Evolutionary conservation across 2,329 filamentous ascomycete genomes (phyloP).

Genomic region (Paecilomyces dactylethromorphus): DNA sequence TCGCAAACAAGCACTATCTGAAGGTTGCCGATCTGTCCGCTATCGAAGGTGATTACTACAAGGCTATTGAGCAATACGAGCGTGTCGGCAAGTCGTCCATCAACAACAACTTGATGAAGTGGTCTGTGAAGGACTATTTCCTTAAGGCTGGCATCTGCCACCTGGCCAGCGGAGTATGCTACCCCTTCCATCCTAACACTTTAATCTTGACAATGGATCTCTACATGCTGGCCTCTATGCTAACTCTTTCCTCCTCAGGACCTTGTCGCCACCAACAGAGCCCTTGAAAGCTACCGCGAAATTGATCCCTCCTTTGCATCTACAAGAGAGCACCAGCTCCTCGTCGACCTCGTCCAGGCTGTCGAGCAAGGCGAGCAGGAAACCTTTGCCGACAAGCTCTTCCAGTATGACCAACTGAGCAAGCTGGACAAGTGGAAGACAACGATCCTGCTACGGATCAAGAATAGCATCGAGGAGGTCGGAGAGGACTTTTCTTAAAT

Average conservation of each 20-base stretch:
- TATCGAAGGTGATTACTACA: slow-evolving; percentile 75
- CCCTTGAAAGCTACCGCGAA: slow-evolving; percentile 75
- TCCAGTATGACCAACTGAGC: slow-evolving; percentile 84
- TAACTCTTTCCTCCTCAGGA: slow-evolving; percentile 44
- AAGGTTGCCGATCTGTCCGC: slow-evolving; percentile 87
- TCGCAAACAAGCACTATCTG: slow-evolving; percentile 89
- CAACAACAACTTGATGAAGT: slow-evolving; percentile 87
- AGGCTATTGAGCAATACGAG: slow-evolving; percentile 75
- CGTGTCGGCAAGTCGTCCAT: slow-evolving; percentile 71
- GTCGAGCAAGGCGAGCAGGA: slow-evolving; percentile 76
- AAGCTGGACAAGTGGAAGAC: slow-evolving; percentile 98
- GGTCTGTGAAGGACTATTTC: slow-evolving; percentile 92
- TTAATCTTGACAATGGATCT: too few relatives aligned
- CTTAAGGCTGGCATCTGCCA: slow-evolving; percentile 92
- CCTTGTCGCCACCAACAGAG: slow-evolving; percentile 69
- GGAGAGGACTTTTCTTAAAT: slow-evolving; percentile 61
- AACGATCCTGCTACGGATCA: slow-evolving; percentile 71
- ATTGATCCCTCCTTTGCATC: slow-evolving; percentile 69
- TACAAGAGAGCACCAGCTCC: slow-evolving; percentile 73
- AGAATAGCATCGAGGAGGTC: slow-evolving; percentile 70
- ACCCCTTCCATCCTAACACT: not conserved
- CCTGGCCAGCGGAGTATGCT: slow-evolving; percentile 53
- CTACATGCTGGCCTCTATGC: not conserved
- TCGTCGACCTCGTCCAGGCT: slow-evolving; percentile 68
- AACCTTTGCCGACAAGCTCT: slow-evolving; percentile 76